Conservation (phyloP, 768 basidiomycete species). For the Mycena floridula region DNA sequence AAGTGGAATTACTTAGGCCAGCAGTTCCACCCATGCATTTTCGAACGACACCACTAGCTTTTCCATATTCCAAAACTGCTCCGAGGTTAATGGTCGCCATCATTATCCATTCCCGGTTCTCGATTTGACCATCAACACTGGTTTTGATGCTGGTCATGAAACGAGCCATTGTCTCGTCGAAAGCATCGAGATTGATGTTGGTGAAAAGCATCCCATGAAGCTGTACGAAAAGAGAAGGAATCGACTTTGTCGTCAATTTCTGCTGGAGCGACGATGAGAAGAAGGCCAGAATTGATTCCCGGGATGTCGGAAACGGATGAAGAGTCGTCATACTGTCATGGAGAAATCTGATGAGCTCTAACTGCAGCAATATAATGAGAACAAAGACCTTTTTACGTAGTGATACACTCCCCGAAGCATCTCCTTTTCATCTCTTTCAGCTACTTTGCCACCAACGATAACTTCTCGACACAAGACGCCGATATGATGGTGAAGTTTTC, state of each 20-base stretch:
- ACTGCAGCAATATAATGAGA: background rate
- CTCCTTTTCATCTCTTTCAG: slow-evolving; percentile 28
- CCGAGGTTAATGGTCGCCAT: slow-evolving; percentile 86
- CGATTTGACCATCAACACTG: slow-evolving; percentile 71
- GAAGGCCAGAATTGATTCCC: no score
- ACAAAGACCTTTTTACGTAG: slow-evolving; percentile 80
- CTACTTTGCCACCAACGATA: background rate
- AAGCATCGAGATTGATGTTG: no score
- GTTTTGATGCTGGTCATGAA: slow-evolving; percentile 37
- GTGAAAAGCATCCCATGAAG: slow-evolving; percentile 98
- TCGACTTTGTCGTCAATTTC: slow-evolving; percentile 39
- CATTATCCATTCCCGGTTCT: slow-evolving; percentile 91
- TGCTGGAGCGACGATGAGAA: slow-evolving; percentile 78
- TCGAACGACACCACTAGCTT: slow-evolving; percentile 61
- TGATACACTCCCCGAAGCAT: no score
- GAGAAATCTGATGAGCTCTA: slow-evolving; percentile 1
- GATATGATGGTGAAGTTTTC: no score
- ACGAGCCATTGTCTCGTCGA: slow-evolving; percentile 71
- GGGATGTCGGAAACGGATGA: no score
- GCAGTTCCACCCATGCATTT: slow-evolving; percentile 50
- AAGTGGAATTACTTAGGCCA: slow-evolving; percentile 1
- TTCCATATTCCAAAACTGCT: slow-evolving; percentile 84
- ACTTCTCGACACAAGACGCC: slow-evolving; percentile 79
- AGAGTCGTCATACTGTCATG: no score
- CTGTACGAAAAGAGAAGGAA: slow-evolving; percentile 78